A percentile compares a stretch with the other conserved stretches of the same genome.
phyloP scores from a whole-genome alignment of 176 grass and related monocot genomes.

The Panicum miliaceum region DNA sequence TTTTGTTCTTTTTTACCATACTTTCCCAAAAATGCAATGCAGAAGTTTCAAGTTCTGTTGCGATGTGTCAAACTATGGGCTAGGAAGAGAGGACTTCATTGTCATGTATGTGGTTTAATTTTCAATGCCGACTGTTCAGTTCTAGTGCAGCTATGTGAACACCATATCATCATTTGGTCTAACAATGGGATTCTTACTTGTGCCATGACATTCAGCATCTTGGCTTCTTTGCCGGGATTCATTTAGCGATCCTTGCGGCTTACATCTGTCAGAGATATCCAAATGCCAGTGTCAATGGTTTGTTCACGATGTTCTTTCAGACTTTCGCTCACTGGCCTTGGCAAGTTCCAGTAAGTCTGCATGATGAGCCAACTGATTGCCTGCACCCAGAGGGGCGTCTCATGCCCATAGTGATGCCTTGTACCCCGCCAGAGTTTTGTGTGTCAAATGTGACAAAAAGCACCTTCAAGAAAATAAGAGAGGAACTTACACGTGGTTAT shows the following conservation, averaged over 20 bases:
- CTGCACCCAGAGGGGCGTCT: constrained; percentile 46
- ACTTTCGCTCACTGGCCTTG: constrained; percentile 69
- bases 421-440: constrained; percentile 65
- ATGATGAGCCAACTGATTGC: constrained; percentile 38
- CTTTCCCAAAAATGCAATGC: constrained; percentile 30
- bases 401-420: constrained; percentile 82
- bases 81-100: constrained; percentile 63
- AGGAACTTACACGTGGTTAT: constrained; percentile 65
- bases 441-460: constrained; percentile 61
- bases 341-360: constrained; percentile 59
- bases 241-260: constrained; percentile 70
- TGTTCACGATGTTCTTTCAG: constrained; percentile 64
- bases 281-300: constrained; percentile 53
- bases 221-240: constrained; percentile 78
- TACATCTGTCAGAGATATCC: constrained; percentile 62
- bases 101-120: constrained; percentile 58
- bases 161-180: constrained; percentile 2
- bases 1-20: not conserved
- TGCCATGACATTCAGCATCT: constrained; percentile 50
- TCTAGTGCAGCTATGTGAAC: constrained; percentile 6
- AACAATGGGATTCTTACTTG: constrained; percentile 5
- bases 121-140: not conserved
- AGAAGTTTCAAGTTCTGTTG: constrained; percentile 71
- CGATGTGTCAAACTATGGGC: constrained; percentile 75
- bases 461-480: constrained; percentile 66